These are phyloP conservation scores for Diplocarpon rosae DNA, from an alignment of 2,329 filamentous ascomycete genomes.

Conservation along the genomic window DNA sequence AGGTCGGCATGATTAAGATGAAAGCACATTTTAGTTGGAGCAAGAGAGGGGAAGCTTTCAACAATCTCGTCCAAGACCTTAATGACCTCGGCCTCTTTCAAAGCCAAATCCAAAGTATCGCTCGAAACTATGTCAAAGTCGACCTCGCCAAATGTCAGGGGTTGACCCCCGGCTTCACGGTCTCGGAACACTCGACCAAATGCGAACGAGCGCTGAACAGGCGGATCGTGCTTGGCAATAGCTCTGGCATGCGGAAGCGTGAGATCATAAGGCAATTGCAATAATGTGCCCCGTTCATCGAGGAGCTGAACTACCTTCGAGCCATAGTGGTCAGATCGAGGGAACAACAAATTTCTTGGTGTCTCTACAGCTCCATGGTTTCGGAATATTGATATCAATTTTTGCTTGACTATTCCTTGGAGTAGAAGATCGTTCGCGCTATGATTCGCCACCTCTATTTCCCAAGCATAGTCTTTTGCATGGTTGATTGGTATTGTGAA, in stretches of 20 bases:
- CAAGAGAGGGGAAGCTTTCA: slow-evolving; percentile 64
- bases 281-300: slow-evolving; percentile 71
- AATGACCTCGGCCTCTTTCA: slow-evolving; percentile 88
- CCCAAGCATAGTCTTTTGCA: slow-evolving; percentile 73
- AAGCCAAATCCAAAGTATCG: slow-evolving; percentile 66
- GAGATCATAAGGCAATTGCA: slow-evolving; percentile 90
- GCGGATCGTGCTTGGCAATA: slow-evolving; percentile 61
- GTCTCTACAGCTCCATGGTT: slow-evolving; percentile 82
- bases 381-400: slow-evolving; percentile 68
- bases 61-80: slow-evolving; percentile 92
- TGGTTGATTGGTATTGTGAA: slow-evolving; percentile 63
- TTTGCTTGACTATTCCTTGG: slow-evolving; percentile 62
- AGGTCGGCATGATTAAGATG: slow-evolving; percentile 83
- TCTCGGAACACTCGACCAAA: slow-evolving; percentile 86
- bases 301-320: slow-evolving; percentile 68
- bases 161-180: slow-evolving; percentile 66
- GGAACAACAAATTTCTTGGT: slow-evolving; percentile 65
- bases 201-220: slow-evolving; percentile 66
- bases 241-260: slow-evolving; percentile 80
- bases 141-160: slow-evolving; percentile 73
- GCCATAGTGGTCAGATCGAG: slow-evolving; percentile 68
- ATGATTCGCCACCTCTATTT: slow-evolving; percentile 49
- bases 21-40: slow-evolving; percentile 68
- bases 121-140: slow-evolving; percentile 94
- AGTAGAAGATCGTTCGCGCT: slow-evolving; percentile 52